Evolutionary conservation across 768 basidiomycete species (phyloP), one percentile per base, ranked within the genome.

Genomic region (Suillus americanus): DNA sequence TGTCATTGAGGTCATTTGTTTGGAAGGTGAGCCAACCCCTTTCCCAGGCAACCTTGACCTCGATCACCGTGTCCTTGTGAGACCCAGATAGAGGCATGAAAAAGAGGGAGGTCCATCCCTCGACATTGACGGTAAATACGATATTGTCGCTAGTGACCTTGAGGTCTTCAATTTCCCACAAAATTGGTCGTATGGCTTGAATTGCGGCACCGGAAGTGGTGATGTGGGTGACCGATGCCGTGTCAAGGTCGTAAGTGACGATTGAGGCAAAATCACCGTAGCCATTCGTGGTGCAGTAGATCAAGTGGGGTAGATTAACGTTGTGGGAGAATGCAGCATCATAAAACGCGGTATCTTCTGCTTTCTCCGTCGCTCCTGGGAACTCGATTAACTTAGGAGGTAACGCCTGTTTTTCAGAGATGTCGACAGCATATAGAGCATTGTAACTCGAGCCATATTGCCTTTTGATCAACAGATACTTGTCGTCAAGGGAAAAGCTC

Each of bases 211-310:
- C 71, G 12, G 80, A 72, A 14, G 79, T 78, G 8, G 80, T 82
- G 60, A 81, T 73, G 35, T 81, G 80, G 16, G 66, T 66, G 53
- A 81, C 71, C 4, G 72, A 66, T 51, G 66, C 66, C 37, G 72
- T 69, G 45, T 68, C 48, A 18, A 74, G 68, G 61, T 81, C 74
- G 35, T 79, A 81, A 14, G 69, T 63, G 40, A 80, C 64, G n/a
- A 81, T 66, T 2, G 80, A 73, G 5, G 65, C 30, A 56, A 80
- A 80, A 61, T 82, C 77, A 18, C 81, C 76, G 61, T 77, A 82
- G 3, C 77, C 80, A 54, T 77, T 69, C 12, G 78, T 79, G 61
- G 72, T 62, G 62, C 79, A 25, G 61, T 81, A 80, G 16, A 73
- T 40, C 2, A 78, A 33, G 51, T 79, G 71, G 12, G 78, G 71